These are phyloP conservation scores for Abelmoschus esculentus DNA, from an alignment of 345 rosid species.

Conservation along the genomic window DNA sequence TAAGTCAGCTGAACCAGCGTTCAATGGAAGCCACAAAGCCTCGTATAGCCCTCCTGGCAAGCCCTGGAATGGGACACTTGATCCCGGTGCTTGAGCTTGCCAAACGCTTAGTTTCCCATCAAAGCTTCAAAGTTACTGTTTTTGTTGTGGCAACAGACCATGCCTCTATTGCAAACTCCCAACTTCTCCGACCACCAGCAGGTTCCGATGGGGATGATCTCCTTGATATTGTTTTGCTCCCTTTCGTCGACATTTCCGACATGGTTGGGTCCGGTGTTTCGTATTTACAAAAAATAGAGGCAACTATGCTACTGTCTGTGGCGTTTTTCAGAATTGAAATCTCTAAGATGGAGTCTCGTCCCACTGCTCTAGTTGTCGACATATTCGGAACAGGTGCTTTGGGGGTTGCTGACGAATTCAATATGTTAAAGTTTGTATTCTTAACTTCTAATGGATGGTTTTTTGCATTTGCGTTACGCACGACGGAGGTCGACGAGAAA, in stretches of 20 bases:
- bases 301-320: conserved; percentile 15
- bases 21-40: conserved; percentile 4
- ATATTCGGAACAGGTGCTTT: conserved; percentile 40
- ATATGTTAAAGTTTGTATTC: conserved; percentile 38
- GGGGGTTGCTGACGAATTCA: conserved; percentile 35
- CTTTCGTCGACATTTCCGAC: conserved; percentile 14
- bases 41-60: conserved; percentile 30
- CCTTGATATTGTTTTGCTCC: conserved; percentile 21
- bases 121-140: conserved; percentile 25
- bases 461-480: conserved; percentile 22
- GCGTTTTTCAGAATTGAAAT: conserved; percentile 19
- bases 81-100: conserved; percentile 40
- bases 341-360: conserved; percentile 13
- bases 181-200: conserved; percentile 7
- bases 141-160: conserved; percentile 18
- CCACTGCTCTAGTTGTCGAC: conserved; percentile 35
- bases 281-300: not conserved
- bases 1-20: not conserved
- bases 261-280: conserved; percentile 5
- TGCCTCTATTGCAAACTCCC: conserved; percentile 11
- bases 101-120: conserved; percentile 21
- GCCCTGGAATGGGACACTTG: conserved; percentile 48
- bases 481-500: conserved; percentile 20
- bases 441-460: conserved; percentile 41
- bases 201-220: not conserved